Evolutionary conservation across 1,284 basidiomycete genomes (phyloP).

Genomic region (Boletus semigastroideus): DNA sequence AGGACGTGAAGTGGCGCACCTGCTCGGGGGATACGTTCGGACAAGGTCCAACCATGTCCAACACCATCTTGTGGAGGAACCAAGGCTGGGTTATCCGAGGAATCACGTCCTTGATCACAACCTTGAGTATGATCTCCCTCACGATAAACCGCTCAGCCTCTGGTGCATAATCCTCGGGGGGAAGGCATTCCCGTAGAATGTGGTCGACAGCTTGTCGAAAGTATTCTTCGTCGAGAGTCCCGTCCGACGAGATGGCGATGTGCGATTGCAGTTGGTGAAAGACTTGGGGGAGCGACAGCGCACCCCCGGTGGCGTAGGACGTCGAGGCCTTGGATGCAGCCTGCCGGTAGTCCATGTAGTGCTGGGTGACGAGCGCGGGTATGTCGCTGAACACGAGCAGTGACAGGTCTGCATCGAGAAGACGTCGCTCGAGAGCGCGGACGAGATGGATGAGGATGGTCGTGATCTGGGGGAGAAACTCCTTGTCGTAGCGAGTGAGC

Average conservation of each 20-base stretch:
- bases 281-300: conserved; percentile 56
- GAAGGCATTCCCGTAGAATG: conserved; percentile 64
- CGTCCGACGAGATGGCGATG: conserved; percentile 67
- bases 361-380: conserved; percentile 65
- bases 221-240: conserved; percentile 68
- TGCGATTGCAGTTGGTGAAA: conserved; percentile 81
- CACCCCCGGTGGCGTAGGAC: conserved; percentile 66
- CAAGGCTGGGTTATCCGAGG: conserved; percentile 75
- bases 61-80: conserved; percentile 70
- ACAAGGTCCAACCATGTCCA: conserved; percentile 56
- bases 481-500: conserved; percentile 78
- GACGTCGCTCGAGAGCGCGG: conserved; percentile 58
- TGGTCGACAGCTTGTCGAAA: conserved; percentile 73
- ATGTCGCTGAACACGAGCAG: conserved; percentile 58
- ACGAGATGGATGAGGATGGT: conserved; percentile 57
- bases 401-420: conserved; percentile 54
- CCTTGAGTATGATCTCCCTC: conserved; percentile 74
- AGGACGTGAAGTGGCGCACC: conserved; percentile 29
- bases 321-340: conserved; percentile 60
- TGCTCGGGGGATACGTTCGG: conserved; percentile 30
- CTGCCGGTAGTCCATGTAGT: conserved; percentile 72
- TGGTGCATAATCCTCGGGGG: conserved; percentile 73
- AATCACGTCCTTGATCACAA: conserved; percentile 64
- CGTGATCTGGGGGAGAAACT: conserved; percentile 72
- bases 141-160: conserved; percentile 73